Evolutionary conservation across 169 alveolate genomes (phyloP), one percentile per base, ranked within the genome.

Genomic region (Babesia bovis): DNA sequence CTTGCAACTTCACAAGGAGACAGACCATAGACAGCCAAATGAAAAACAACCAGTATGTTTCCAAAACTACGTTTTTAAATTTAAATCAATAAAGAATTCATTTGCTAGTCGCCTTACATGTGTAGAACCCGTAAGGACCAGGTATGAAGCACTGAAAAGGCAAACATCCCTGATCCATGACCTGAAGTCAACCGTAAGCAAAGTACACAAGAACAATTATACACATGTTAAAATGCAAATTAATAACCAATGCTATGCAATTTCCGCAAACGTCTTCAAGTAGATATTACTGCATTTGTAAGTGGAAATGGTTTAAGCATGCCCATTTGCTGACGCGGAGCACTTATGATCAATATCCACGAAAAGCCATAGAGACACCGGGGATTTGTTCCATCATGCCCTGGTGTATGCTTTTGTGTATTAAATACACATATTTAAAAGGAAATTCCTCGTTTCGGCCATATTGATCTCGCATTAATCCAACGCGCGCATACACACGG

Each of bases 21-120:
- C 70, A 41, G 56, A 60, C 58, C 7, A 56, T 60, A 60, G 70
- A 60, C 70, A 60, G 57, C 25, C 28, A 28, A 13, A 38, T 13
- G 13, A 7, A 38, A 38, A 38, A 38, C 7, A 7, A 38, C n/a
- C n/a, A n/a, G n/a, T n/a, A n/a, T n/a, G n/a, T n/a, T n/a, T n/a
- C n/a, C n/a, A n/a, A n/a, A n/a, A n/a, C n/a, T n/a, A n/a, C n/a
- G n/a, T n/a, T n/a, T n/a, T n/a, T n/a, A n/a, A n/a, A n/a, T n/a
- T n/a, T n/a, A n/a, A n/a, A n/a, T n/a, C n/a, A n/a, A n/a, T n/a
- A n/a, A n/a, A n/a, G n/a, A n/a, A n/a, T n/a, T n/a, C n/a, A n/a
- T n/a, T n/a, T n/a, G n/a, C n/a, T n/a, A n/a, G n/a, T n/a, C n/a
- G n/a, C n/a, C n/a, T n/a, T n/a, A n/a, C n/a, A n/a, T n/a, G n/a